phyloP scores from a whole-genome alignment of 495 filamentous ascomycete species.

The Mycothermus thermophilus region DNA sequence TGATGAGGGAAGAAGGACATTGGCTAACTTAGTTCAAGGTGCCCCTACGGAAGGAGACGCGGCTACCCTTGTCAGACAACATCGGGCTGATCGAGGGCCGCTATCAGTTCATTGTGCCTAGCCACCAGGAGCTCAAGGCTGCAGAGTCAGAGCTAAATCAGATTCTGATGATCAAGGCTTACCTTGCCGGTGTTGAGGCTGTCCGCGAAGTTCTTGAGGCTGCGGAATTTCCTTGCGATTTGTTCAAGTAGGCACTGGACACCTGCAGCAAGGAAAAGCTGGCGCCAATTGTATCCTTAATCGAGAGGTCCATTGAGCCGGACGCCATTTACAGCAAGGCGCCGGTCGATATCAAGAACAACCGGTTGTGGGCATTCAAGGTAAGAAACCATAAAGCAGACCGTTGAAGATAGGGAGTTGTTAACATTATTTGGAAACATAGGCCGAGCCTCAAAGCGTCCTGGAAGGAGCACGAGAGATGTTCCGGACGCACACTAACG shows the following conservation, averaged over 20 bases:
- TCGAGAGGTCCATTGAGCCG: constrained; percentile 62
- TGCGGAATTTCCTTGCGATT: constrained; percentile 39
- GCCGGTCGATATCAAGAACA: constrained; percentile 78
- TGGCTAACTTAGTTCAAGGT: too few species aligned
- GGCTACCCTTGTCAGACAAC: constrained; percentile 6
- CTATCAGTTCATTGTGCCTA: constrained; percentile 41
- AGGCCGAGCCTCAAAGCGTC: constrained; percentile 75
- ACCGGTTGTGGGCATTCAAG: constrained; percentile 85
- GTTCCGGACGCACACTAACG: constrained; percentile 71
- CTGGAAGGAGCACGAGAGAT: constrained; percentile 77
- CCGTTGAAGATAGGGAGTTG: too few species aligned
- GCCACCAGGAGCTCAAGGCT: constrained; percentile 9
- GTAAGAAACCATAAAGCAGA: constrained; percentile 24
- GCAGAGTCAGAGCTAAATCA: constrained; percentile 15
- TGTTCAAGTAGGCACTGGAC: constrained; percentile 52
- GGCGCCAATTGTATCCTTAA: constrained; percentile 44
- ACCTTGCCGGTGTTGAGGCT: constrained; percentile 50
- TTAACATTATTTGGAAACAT: background rate
- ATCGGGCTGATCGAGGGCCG: constrained; percentile 7
- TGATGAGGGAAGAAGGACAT: too few species aligned
- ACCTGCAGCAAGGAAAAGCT: constrained; percentile 52
- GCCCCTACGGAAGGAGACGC: background rate
- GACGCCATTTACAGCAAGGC: constrained; percentile 64
- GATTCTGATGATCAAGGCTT: constrained; percentile 38
- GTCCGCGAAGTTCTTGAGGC: constrained; percentile 55